A percentile compares a stretch with the other conserved stretches of the same genome.
phyloP scores from a whole-genome alignment of 768 basidiomycete genomes.

The Chalciporus pseudorubinellus region DNA sequence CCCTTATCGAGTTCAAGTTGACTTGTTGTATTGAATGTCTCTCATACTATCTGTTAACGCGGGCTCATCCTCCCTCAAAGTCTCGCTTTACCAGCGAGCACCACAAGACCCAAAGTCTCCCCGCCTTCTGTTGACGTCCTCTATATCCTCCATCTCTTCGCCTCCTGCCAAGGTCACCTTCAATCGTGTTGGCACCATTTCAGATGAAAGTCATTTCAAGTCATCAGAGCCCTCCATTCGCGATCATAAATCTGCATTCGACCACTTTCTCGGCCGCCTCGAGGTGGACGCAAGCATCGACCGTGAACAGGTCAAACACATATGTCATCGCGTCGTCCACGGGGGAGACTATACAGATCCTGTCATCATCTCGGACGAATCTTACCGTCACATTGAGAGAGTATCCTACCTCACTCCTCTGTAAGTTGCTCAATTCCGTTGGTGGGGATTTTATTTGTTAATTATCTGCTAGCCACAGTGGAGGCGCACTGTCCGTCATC shows the following conservation, averaged over 20 bases:
- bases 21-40: slow-evolving; percentile 15
- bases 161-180: slow-evolving; percentile 54
- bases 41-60: slow-evolving; percentile 73
- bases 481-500: slow-evolving; percentile 58
- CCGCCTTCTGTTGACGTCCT: slow-evolving; percentile 48
- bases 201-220: slow-evolving; percentile 18
- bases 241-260: slow-evolving; percentile 63
- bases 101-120: slow-evolving; percentile 32
- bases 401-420: slow-evolving; percentile 81
- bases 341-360: slow-evolving; percentile 78
- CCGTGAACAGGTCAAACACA: slow-evolving; percentile 42
- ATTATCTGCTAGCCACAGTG: slow-evolving; percentile 51
- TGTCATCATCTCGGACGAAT: slow-evolving; percentile 62
- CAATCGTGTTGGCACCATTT: slow-evolving; percentile 12
- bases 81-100: slow-evolving; percentile 56
- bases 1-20: too few species aligned
- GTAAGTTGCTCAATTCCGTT: slow-evolving; percentile 40
- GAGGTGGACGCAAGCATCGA: slow-evolving; percentile 43
- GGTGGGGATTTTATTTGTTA: neutral
- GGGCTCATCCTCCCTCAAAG: slow-evolving; percentile 81
- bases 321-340: slow-evolving; percentile 85
- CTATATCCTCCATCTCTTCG: slow-evolving; percentile 56
- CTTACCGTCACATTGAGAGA: slow-evolving; percentile 68
- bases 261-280: slow-evolving; percentile 53
- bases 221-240: slow-evolving; percentile 36